These are phyloP conservation scores for Hortiboletus flavorubellus DNA, from an alignment of 768 basidiomycete species.

Conservation along the genomic window DNA sequence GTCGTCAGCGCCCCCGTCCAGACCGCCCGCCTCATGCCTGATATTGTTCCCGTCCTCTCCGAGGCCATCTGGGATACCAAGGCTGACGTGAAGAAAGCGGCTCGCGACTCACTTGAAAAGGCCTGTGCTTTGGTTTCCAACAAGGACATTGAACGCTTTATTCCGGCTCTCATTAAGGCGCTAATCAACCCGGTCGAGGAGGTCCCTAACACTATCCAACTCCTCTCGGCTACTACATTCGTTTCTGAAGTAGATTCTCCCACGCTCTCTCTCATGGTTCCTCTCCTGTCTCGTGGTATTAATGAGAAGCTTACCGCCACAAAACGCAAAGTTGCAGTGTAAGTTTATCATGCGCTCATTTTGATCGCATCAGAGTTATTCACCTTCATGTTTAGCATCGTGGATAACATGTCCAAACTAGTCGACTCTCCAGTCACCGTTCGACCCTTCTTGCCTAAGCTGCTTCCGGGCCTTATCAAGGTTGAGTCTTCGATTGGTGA, in stretches of 20 bases:
- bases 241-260: slow-evolving; percentile 99
- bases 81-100: slow-evolving; percentile 97
- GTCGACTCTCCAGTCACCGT: slow-evolving; percentile 94
- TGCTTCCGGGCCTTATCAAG: slow-evolving; percentile 94
- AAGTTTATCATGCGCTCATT: slow-evolving; percentile 32
- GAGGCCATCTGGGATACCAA: slow-evolving; percentile 99
- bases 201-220: slow-evolving; percentile 90
- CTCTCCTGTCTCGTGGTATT: slow-evolving; percentile 90
- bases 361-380: slow-evolving; percentile 17
- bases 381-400: slow-evolving; percentile 54
- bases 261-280: slow-evolving; percentile 97
- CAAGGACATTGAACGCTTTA: slow-evolving; percentile 97
- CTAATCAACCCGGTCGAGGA: slow-evolving; percentile 99
- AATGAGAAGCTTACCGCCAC: slow-evolving; percentile 92
- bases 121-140: slow-evolving; percentile 93
- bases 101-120: slow-evolving; percentile 91
- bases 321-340: slow-evolving; percentile 98
- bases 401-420: slow-evolving; percentile 98
- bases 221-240: slow-evolving; percentile 98
- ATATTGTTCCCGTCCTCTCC: slow-evolving; percentile 90
- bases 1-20: slow-evolving; percentile 79
- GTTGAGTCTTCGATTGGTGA: slow-evolving; percentile 93
- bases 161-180: slow-evolving; percentile 96
- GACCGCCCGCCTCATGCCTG: slow-evolving; percentile 86
- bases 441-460: slow-evolving; percentile 94